phyloP scores from a whole-genome alignment of 2,329 filamentous ascomycete species.

The Cercospora berteroae region DNA sequence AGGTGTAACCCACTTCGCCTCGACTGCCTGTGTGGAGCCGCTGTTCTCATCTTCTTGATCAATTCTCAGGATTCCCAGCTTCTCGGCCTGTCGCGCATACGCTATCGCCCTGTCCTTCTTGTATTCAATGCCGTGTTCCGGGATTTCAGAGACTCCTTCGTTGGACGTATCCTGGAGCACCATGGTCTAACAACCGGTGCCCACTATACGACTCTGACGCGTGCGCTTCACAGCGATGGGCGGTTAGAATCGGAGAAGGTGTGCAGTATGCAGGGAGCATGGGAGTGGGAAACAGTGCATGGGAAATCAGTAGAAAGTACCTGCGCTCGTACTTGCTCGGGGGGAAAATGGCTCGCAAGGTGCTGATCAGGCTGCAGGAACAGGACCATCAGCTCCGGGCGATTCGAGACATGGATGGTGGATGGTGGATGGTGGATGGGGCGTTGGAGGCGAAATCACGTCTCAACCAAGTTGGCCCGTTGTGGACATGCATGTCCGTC shows the following conservation, averaged over 20 bases:
- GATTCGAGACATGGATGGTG: background rate
- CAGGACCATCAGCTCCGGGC: background rate
- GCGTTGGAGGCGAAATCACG: background rate
- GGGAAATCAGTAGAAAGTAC: background rate
- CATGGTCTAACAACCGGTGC: background rate
- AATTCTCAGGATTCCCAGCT: slow-evolving; percentile 44
- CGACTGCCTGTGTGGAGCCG: slow-evolving; percentile 55
- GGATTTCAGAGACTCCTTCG: background rate
- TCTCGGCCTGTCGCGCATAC: slow-evolving; percentile 60
- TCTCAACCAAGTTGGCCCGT: background rate
- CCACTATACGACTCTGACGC: background rate
- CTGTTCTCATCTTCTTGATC: slow-evolving; percentile 43
- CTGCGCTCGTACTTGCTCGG: background rate
- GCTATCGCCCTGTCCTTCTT: slow-evolving; percentile 40
- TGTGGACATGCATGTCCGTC: background rate
- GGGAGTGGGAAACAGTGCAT: slow-evolving; percentile 1
- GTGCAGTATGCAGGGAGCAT: slow-evolving; percentile 3
- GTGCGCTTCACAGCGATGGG: background rate
- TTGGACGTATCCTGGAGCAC: background rate
- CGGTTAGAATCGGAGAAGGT: background rate
- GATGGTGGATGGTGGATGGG: background rate
- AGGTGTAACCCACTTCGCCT: slow-evolving; percentile 63
- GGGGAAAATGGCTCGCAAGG: background rate
- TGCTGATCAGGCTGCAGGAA: background rate
- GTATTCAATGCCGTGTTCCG: background rate